Conservation (phyloP, 495 filamentous ascomycete species). For the Hypoxylon subgilvum region DNA sequence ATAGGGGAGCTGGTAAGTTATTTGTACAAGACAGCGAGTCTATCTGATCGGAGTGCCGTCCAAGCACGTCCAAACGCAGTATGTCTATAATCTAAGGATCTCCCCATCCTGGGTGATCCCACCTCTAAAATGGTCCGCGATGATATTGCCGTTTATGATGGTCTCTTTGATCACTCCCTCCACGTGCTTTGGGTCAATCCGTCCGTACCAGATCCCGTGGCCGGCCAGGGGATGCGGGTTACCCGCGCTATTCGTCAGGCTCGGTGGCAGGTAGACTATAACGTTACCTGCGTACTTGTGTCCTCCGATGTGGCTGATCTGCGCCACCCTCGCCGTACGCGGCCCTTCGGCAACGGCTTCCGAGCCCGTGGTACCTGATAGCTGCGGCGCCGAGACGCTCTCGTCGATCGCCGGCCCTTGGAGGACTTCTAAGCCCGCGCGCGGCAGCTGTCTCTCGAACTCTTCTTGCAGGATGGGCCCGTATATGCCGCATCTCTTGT, state of each 20-base stretch:
- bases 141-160: slow-evolving; percentile 70
- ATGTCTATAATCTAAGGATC: slow-evolving; percentile 49
- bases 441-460: slow-evolving; percentile 61
- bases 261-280: slow-evolving; percentile 82
- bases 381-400: slow-evolving; percentile 21
- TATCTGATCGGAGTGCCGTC: neutral
- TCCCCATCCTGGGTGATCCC: slow-evolving; percentile 57
- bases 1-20: neutral
- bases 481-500: slow-evolving; percentile 78
- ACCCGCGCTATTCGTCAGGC: slow-evolving; percentile 43
- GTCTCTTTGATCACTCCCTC: slow-evolving; percentile 86
- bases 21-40: slow-evolving; percentile 3
- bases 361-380: slow-evolving; percentile 19
- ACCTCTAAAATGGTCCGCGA: slow-evolving; percentile 77
- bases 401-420: slow-evolving; percentile 45
- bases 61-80: neutral
- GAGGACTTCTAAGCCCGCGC: slow-evolving; percentile 44
- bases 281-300: slow-evolving; percentile 96
- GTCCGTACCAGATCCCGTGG: slow-evolving; percentile 90
- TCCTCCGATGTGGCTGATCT: slow-evolving; percentile 88
- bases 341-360: slow-evolving; percentile 38
- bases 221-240: slow-evolving; percentile 69
- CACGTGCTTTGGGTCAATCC: slow-evolving; percentile 84
- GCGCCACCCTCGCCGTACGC: slow-evolving; percentile 63
- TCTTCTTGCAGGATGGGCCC: slow-evolving; percentile 73